These are phyloP conservation scores for Colletotrichum eremochloae DNA, from an alignment of 2,329 filamentous ascomycete genomes.

Conservation along the genomic window DNA sequence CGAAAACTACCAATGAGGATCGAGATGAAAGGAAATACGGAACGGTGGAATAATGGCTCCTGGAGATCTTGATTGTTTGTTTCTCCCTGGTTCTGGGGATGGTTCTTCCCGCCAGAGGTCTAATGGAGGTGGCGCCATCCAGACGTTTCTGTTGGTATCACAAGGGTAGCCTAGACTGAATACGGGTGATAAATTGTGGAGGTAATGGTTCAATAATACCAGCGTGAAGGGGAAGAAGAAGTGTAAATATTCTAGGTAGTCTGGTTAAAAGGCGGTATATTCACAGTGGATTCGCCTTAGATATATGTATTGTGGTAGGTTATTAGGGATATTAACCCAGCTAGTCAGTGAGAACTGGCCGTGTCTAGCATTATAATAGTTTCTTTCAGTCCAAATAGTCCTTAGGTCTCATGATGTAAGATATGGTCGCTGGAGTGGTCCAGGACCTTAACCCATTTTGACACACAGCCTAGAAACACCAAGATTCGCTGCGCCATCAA, in stretches of 20 bases:
- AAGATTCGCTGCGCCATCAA: not conserved
- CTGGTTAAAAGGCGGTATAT: too few species aligned
- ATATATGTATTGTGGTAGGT: too few species aligned
- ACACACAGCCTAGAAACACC: not conserved
- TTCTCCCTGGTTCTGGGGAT: conserved; percentile 9
- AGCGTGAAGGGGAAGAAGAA: too few species aligned
- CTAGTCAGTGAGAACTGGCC: too few species aligned
- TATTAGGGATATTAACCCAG: too few species aligned
- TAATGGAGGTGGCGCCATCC: not conserved
- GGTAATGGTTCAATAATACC: too few species aligned
- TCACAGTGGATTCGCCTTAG: too few species aligned
- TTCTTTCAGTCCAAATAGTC: not conserved
- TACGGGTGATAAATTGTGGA: too few species aligned
- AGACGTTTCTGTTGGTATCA: not conserved
- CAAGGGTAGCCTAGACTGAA: too few species aligned
- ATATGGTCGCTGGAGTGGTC: not conserved
- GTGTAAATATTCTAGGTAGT: too few species aligned
- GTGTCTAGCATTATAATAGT: too few species aligned
- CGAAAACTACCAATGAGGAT: not conserved
- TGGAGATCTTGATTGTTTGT: not conserved
- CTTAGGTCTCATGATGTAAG: not conserved
- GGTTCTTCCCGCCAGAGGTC: not conserved
- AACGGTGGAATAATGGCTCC: not conserved
- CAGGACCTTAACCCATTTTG: too few species aligned
- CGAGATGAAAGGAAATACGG: not conserved